Conservation (phyloP, 495 filamentous ascomycete species). For the Hapsidospora chrysogenum region DNA sequence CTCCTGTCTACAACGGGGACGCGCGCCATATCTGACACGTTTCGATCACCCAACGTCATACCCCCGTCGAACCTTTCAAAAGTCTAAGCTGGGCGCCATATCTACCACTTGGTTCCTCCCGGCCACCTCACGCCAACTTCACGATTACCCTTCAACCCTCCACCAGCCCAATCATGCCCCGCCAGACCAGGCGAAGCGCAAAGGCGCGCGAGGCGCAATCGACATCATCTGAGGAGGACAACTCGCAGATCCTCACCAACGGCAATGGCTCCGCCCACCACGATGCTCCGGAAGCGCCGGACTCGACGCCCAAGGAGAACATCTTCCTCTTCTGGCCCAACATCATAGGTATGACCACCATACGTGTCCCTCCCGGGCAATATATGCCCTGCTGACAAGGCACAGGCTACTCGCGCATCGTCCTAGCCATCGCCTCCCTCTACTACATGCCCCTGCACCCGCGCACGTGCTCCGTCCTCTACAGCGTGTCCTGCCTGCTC, state of each 20-base stretch:
- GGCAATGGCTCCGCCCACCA: conserved; percentile 14
- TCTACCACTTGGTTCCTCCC: too few relatives aligned
- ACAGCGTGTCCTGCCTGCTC: conserved; percentile 81
- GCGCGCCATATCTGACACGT: too few relatives aligned
- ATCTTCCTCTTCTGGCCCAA: conserved; percentile 95
- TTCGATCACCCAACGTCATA: too few relatives aligned
- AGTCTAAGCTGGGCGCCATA: too few relatives aligned
- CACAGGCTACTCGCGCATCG: conserved; percentile 71
- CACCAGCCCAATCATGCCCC: too few relatives aligned
- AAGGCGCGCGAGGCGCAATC: neutral
- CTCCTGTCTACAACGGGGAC: too few relatives aligned
- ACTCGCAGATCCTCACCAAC: conserved; percentile 5
- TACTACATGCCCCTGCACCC: conserved; percentile 99
- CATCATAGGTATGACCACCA: conserved; percentile 79
- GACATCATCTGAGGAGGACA: neutral
- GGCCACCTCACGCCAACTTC: too few relatives aligned
- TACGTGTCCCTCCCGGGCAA: neutral
- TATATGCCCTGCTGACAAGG: neutral
- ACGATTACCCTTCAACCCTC: too few relatives aligned
- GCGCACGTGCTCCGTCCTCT: conserved; percentile 80
- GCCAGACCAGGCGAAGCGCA: neutral
- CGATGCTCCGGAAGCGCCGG: conserved; percentile 7
- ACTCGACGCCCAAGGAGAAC: conserved; percentile 44
- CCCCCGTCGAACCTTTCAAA: too few relatives aligned
- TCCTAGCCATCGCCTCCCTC: conserved; percentile 79